Evolutionary conservation across 257 asterid genomes (phyloP).

Genomic region (Striga asiatica): DNA sequence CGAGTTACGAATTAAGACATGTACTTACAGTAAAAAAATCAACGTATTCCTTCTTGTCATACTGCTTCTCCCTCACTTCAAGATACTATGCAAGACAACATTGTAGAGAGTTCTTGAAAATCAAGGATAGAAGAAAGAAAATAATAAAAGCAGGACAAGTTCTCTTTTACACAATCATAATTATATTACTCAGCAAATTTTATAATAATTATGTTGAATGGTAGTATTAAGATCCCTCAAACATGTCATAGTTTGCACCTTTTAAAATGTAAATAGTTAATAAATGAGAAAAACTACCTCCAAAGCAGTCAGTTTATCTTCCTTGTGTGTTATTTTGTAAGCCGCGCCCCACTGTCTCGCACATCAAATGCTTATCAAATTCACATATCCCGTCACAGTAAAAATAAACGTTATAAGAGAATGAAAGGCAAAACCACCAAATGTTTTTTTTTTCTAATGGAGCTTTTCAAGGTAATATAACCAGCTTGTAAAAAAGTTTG

Average conservation of each 20-base stretch:
- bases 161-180: too few species aligned
- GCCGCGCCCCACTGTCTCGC: constrained; percentile 84
- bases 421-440: too few species aligned
- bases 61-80: constrained; percentile 96
- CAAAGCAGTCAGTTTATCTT: constrained; percentile 71
- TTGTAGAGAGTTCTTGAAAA: background rate
- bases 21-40: constrained; percentile 60
- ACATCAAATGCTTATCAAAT: background rate
- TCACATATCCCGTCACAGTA: background rate
- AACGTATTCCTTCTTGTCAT: constrained; percentile 67
- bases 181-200: too few species aligned
- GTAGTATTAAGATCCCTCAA: too few species aligned
- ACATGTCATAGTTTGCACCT: too few species aligned
- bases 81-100: constrained; percentile 48
- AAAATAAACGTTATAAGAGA: too few species aligned
- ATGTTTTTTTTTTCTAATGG: background rate
- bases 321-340: constrained; percentile 53
- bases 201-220: too few species aligned
- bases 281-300: constrained; percentile 29
- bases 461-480: background rate
- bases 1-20: background rate
- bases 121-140: background rate
- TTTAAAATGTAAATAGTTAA: too few species aligned
- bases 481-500: background rate
- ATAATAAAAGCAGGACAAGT: too few species aligned